Base-by-base conservation (phyloP, 257 asterid species). In the Fraxinus pennsylvanica region DNA sequence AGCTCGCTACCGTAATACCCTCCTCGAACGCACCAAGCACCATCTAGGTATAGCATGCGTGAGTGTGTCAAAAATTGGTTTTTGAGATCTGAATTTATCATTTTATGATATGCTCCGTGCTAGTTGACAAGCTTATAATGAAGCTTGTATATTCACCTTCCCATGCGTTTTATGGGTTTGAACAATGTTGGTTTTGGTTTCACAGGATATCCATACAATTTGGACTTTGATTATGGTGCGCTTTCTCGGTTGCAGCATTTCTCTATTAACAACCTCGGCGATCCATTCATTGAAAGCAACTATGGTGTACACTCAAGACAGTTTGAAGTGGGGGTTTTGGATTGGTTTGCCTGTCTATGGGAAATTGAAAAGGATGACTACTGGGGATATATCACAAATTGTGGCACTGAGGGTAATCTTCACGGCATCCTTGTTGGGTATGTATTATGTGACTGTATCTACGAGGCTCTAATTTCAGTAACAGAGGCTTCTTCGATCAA, bases 321-420 rank as follows among this genome's bases (percentile, higher is more conserved):
- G 84, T 94, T 94, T 75, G 99, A 94, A 89, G 97, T 94, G 63
- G 97, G 97, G 71, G 99, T 92, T 61, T 76, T 94, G 79, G 99
- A 94, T 84, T 94, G 99, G 99, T 94, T 94, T 79, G 97, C 97
- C 3, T 90, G 94, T 65, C 78, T 94, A 19, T 94, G 97, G 99
- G 97, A 94, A 32, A 87, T 92, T 67, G 97, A 94, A 89, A 94
- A 86, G 87, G 75, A 82, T 82, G 96, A 94, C 68, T 94, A 94
- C 79, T 94, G 97, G 97, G 97, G 99, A 73, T 91, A 94, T 83
- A 91, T 94, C 78, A 94, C 99, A 54, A 94, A 94, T 88, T 92
- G 99, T 83, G 99, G 97, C 52, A 94, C 99, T 50, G 99, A 92
- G 89, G 99, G 99, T 41, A 92, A 94, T 86, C 97, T 94, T 89